Base-by-base conservation (phyloP, 352 stramenopile genomes). In the Globisporangium canariense region DNA sequence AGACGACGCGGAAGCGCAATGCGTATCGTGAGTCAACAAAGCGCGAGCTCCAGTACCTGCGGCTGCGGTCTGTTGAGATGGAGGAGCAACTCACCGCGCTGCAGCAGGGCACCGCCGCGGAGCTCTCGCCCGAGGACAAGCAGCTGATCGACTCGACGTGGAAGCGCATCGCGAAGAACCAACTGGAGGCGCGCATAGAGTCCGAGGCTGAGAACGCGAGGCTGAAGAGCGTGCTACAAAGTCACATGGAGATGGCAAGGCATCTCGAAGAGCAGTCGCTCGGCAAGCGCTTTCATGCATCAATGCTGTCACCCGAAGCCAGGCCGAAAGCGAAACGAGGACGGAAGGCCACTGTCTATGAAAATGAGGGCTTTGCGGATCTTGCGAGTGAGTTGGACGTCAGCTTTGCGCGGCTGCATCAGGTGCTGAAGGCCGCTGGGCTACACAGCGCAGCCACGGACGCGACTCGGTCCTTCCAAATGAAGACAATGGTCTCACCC, bases 11-110 rank as follows among this genome's bases (percentile, higher is more conserved):
- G 11, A 66, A 66, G 50, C 71, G 69, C 30, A 75, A 75, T 51
- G 50, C 67, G 34, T 79, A 82, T 41, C 75, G 75, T 5, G 57
- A 78, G 53, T 65, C 64, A 8, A 68, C 76, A 49, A 79, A 79
- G 34, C 59, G 58, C 2, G 75, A 82, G 65, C 68, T 78, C 49
- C 62, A 72, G 58, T 60, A 68, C 13, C 47, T 82, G 16, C 69
- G 69, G 4, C 25, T 52, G 8, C 59, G 76, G 50, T 70, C 75
- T 38, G 65, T 61, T 34, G 65, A 76, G n/a, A 55, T 82, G 38
- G 74, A 71, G 5, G 38, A 56, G 18, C 62, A 76, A 22, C 30
- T 82, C 14, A 40, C 62, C 41, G 69, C 64, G 28, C 51, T 82
- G 22, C 64, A 71, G 18, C 64, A 68, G 51, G 43, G 8, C 16